Percentiles rank a stretch among this genome's conserved stretches.
phyloP scores from a whole-genome alignment of 306 rosid genomes.

The Rosa persica region DNA sequence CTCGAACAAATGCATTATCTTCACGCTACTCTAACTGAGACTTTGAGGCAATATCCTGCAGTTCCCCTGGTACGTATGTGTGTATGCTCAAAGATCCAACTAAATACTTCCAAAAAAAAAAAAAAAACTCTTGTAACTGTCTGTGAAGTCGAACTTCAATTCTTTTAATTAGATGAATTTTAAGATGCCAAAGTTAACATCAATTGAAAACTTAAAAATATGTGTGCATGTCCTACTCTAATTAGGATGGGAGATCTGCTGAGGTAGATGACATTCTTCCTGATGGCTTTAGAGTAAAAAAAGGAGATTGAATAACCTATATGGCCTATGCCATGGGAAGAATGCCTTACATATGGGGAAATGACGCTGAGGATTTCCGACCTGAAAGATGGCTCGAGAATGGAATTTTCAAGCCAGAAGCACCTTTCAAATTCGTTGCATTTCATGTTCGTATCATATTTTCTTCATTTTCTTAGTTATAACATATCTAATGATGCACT shows the following conservation, averaged over 20 bases:
- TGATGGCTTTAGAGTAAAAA: conserved; percentile 54
- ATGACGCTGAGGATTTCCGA: conserved; percentile 55
- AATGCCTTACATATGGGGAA: conserved; percentile 74
- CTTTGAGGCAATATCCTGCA: conserved; percentile 78
- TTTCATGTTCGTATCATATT: conserved; percentile 53
- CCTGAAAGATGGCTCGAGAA: conserved; percentile 76
- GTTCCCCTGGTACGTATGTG: conserved; percentile 46
- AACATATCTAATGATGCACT: neutral
- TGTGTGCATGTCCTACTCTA: neutral
- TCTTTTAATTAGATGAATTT: neutral
- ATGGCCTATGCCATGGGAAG: conserved; percentile 74
- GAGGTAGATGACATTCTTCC: conserved; percentile 62
- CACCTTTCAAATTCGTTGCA: conserved; percentile 72
- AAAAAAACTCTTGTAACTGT: neutral
- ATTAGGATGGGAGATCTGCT: conserved; percentile 62
- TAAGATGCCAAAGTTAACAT: neutral
- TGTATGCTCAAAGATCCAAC: neutral
- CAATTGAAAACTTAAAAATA: neutral
- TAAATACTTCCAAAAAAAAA: neutral
- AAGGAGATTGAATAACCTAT: conserved; percentile 63
- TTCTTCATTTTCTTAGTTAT: neutral
- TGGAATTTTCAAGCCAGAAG: conserved; percentile 54
- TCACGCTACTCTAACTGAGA: conserved; percentile 73
- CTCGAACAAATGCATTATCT: conserved; percentile 82
- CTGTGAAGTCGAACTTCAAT: neutral